Evolutionary conservation across 2,329 filamentous ascomycete genomes (phyloP), one percentile per base, ranked within the genome.

Genomic region (Fusarium chaquense): DNA sequence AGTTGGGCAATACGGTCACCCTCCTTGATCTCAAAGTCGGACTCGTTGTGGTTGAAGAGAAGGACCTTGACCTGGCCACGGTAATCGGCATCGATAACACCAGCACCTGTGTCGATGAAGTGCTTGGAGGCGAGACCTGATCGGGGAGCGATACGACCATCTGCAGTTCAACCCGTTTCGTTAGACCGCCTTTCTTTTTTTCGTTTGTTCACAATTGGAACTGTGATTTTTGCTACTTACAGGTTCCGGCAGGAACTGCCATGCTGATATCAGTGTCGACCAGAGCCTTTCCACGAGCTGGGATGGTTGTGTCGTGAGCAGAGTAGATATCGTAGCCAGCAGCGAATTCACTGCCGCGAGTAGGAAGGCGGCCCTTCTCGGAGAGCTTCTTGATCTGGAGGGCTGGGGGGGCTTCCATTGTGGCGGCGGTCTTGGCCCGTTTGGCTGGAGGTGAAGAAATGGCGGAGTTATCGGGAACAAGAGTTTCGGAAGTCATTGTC

Each of bases 1-100:
- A 99, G 86, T 85, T 99, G 96, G 43, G 96, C 97, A 76, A 99
- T 85, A 55, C 96, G 91, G 81, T 99, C 96, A 51, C 95, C 95
- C 77, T 91, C 90, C 76, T 91, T 91, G 71, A 99, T 85, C 70
- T 82, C 85, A 77, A 97, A 98, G 78, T 97, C 94, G 41, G 83
- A 82, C 52, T 97, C 94, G 53, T 87, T 87, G 80, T 97, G 91
- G 83, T 99, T 99, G 81, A 98, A 98, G 54, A 99, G 88, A 72
- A 99, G 86, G 28, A 99, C 92, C 85, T 97, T 97, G 76, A 99
- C 91, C 73, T 92, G 92, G 22, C 96, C 96, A 36, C 96, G 89
- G 84, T 99, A 99, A 81, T 99, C 96, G 35, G 95, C 94, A 80
- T 99, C 96, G 75, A 99, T 98, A 70, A 99, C 96, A 57, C 96